Conservation (phyloP, 257 asterid genomes). For the Solanum commersonii region DNA sequence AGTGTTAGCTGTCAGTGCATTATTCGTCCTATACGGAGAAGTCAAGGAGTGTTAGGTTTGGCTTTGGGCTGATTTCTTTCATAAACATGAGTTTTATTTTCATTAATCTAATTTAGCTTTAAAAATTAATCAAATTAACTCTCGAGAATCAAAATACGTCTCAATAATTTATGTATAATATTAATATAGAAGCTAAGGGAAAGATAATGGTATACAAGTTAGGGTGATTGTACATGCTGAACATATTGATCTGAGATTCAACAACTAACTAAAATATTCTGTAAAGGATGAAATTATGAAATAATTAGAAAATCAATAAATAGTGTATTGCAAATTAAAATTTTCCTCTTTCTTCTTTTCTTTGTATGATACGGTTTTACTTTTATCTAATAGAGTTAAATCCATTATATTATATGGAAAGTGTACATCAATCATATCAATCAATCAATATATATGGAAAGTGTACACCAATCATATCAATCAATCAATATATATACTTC, state of each 20-base stretch:
- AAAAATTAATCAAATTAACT: too few relatives aligned
- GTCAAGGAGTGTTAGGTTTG: not conserved
- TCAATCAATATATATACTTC: too few relatives aligned
- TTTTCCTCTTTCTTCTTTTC: not conserved
- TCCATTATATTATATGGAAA: not conserved
- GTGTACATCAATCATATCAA: not conserved
- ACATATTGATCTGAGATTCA: not conserved
- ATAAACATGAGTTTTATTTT: not conserved
- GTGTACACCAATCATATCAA: too few relatives aligned
- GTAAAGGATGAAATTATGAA: not conserved
- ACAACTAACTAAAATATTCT: not conserved
- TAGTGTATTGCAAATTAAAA: not conserved
- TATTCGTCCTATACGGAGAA: not conserved
- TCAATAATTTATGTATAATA: not conserved
- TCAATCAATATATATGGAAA: too few relatives aligned
- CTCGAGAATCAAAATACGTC: fast-evolving
- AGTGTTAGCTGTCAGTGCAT: not conserved
- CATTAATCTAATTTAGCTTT: too few relatives aligned
- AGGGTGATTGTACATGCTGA: not conserved
- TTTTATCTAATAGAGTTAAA: not conserved
- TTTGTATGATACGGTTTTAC: not conserved
- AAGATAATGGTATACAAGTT: not conserved
- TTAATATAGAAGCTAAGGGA: not conserved
- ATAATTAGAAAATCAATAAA: not conserved
- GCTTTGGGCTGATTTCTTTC: not conserved